Evolutionary conservation across 208 protist species (phyloP).

Genomic region (Crithidia sp.): DNA sequence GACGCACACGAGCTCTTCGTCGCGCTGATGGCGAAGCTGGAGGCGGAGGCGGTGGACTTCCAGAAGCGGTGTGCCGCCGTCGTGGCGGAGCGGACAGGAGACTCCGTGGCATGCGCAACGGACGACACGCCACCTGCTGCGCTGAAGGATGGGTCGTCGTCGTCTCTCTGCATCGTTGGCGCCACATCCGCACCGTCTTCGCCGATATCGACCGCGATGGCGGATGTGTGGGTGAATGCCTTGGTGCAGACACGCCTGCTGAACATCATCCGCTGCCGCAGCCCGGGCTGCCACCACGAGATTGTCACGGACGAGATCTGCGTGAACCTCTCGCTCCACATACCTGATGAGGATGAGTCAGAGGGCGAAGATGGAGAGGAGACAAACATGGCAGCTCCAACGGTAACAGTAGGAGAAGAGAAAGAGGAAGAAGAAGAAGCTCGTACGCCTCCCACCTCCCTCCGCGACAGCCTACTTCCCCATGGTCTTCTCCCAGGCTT

Average conservation of each 20-base stretch:
- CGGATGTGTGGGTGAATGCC: conserved; percentile 67
- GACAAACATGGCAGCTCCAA: not conserved
- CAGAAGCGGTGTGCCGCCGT: conserved; percentile 29
- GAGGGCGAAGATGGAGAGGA: not conserved
- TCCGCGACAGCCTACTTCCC: too few relatives aligned
- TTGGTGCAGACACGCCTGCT: conserved; percentile 68
- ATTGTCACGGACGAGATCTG: conserved; percentile 79
- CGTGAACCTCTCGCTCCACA: conserved; percentile 63
- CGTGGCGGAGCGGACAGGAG: not conserved
- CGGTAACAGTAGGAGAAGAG: not conserved
- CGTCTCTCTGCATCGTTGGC: not conserved
- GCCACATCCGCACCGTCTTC: not conserved
- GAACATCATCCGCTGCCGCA: conserved; percentile 82
- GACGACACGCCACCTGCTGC: not conserved
- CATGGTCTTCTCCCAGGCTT: too few relatives aligned
- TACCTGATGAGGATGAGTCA: conserved; percentile 21
- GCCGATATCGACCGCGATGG: conserved; percentile 20
- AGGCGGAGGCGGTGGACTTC: conserved; percentile 63
- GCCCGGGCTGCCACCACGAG: conserved; percentile 62
- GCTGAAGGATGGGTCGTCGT: not conserved
- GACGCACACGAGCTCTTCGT: conserved; percentile 88
- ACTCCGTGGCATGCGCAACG: not conserved
- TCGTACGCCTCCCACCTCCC: too few relatives aligned
- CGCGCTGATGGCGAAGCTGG: conserved; percentile 59
- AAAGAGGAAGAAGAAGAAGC: conserved; percentile 7